Percentiles rank a stretch among this genome's conserved stretches.
Conservation (phyloP, 192 early-diverging fungal genomes). For the Phlyctochytrium bullatum region DNA sequence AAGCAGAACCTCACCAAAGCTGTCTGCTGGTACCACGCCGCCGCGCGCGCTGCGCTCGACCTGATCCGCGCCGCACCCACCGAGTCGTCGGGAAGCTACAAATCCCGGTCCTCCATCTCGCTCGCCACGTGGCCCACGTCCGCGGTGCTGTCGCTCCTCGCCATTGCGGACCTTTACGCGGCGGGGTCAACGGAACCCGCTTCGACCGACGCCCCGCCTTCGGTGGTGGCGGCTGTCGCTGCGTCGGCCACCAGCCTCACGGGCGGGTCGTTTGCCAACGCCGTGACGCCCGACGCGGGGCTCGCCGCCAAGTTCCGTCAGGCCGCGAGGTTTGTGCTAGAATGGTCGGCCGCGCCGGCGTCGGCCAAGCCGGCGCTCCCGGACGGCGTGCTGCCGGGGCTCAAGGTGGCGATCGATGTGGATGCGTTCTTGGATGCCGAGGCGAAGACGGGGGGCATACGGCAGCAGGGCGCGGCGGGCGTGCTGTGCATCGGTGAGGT, state of each 20-base stretch:
- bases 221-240: background rate
- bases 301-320: background rate
- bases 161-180: constrained; percentile 3
- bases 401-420: background rate
- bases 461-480: background rate
- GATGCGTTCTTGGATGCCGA: background rate
- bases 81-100: background rate
- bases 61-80: background rate
- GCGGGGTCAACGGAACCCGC: background rate
- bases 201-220: background rate
- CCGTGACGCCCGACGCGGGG: background rate
- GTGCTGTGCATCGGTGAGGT: background rate
- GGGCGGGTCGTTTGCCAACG: background rate
- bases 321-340: background rate
- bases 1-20: background rate
- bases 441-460: background rate
- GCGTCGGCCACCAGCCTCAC: background rate
- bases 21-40: background rate
- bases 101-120: too few relatives aligned
- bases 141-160: background rate
- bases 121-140: background rate
- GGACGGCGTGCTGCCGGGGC: background rate
- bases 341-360: background rate
- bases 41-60: background rate
- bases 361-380: background rate